Conservation (phyloP, 345 rosid genomes). For the Cardamine resedifolia region DNA sequence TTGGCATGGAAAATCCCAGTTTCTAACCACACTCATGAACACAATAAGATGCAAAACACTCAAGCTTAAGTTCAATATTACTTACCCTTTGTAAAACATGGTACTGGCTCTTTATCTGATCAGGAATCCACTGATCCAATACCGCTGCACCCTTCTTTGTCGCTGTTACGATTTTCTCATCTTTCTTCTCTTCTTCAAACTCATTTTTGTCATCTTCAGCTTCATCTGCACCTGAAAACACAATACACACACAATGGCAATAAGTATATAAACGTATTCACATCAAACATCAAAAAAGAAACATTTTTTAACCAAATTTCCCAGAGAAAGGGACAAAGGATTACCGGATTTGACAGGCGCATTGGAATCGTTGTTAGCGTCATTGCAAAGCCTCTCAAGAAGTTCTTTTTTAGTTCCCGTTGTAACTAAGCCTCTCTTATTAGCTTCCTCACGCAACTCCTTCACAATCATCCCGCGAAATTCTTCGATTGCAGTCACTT, state of each 20-base stretch:
- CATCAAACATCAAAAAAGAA: background rate
- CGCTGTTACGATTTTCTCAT: slow-evolving; percentile 61
- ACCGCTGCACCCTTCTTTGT: slow-evolving; percentile 85
- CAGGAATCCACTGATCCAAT: slow-evolving; percentile 76
- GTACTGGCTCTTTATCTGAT: slow-evolving; percentile 64
- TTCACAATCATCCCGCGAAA: slow-evolving; percentile 59
- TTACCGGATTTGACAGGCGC: background rate
- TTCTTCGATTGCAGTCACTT: slow-evolving; percentile 48
- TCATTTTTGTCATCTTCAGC: slow-evolving; percentile 30
- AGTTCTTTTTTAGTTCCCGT: slow-evolving; percentile 72
- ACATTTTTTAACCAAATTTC: background rate
- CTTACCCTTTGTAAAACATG: slow-evolving; percentile 69
- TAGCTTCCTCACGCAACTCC: slow-evolving; percentile 74
- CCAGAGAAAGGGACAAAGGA: slow-evolving; percentile 1
- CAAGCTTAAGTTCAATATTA: background rate
- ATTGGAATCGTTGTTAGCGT: slow-evolving; percentile 23
- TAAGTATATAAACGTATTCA: background rate
- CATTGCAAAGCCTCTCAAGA: slow-evolving; percentile 58
- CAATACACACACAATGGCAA: background rate
- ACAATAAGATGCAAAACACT: background rate
- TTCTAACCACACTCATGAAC: slow-evolving; percentile 6
- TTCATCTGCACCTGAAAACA: slow-evolving; percentile 23
- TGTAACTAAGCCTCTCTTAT: slow-evolving; percentile 47
- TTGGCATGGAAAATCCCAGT: background rate
- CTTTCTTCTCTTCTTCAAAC: slow-evolving; percentile 27